These are phyloP conservation scores for Russula olivacea DNA, from an alignment of 768 basidiomycete species.

Conservation along the genomic window DNA sequence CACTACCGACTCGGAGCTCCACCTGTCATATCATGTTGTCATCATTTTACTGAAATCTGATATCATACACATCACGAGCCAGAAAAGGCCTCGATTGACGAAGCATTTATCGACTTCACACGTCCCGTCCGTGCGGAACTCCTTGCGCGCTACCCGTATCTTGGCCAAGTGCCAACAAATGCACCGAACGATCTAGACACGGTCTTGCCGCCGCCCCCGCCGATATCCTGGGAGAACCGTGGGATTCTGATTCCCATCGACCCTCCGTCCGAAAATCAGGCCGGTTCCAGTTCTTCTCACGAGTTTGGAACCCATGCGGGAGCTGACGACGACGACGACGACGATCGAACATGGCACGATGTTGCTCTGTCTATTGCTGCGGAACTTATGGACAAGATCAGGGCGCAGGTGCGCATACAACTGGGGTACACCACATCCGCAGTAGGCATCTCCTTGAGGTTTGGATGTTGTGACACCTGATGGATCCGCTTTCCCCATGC, in stretches of 20 bases:
- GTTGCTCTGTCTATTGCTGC: conserved; percentile 85
- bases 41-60: neutral
- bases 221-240: conserved; percentile 51
- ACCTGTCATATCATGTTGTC: too few relatives aligned
- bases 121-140: conserved; percentile 70
- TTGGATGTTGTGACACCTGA: neutral
- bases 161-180: conserved; percentile 61
- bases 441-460: conserved; percentile 40
- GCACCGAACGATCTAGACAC: conserved; percentile 69
- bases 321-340: conserved; percentile 27
- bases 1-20: neutral
- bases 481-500: neutral
- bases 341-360: conserved; percentile 78
- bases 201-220: conserved; percentile 67
- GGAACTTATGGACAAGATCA: conserved; percentile 72
- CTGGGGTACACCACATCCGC: conserved; percentile 94
- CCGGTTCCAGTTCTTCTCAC: neutral
- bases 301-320: neutral
- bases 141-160: conserved; percentile 68
- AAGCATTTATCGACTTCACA: conserved; percentile 92
- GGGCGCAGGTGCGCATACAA: conserved; percentile 57
- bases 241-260: conserved; percentile 60
- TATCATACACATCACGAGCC: neutral
- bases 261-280: conserved; percentile 27
- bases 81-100: conserved; percentile 98